Base-by-base conservation (phyloP, 768 basidiomycete species). In the Kwoniella heveanensis region DNA sequence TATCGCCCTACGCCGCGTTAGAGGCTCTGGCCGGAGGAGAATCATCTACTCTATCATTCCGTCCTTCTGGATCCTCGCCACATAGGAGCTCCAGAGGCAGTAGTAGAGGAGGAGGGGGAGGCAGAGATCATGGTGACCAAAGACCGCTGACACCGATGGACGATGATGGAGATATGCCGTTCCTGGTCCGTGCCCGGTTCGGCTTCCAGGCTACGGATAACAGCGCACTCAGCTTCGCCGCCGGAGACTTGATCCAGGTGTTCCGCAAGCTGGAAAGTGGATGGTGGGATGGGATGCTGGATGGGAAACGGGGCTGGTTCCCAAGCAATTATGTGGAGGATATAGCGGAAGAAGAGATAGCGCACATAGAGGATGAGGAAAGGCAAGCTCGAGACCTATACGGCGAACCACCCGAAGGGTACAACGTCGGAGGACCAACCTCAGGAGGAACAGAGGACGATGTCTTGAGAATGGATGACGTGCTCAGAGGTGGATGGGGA, bases 221-320 rank as follows among this genome's bases (percentile, higher is more conserved):
- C 48, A 92, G 92, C 1, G 90, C 95, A 0, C 85, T 99, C 48
- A 90, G 90, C 17, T 98, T 99, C 79, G 83, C 79, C 66, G 86
- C 85, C 70, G 89, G 88, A 67, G 93, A 97, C 76, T 85, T 97
- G 70, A 96, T 99, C 68, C 92, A 97, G 79, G 92, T 98, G 64
- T 84, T 95, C 57, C 90, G 89, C 12, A 88, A 88, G 71, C 87
- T 97, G 58, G 90, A 91, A 37, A 90, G 90, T 4, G 95, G 95
- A 17, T 99, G 95, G 95, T 97, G 94, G 96, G 95, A 99, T 79
- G 95, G 95, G 4, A 82, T 96, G 63, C 84, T 96, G 22, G 86
- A 88, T 52, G 90, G 91, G 58, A 88, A 90, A 78, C 87, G 95
- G 54, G 95, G 95, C 61, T 82, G 79, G 75, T 95, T 99, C 80